These are phyloP conservation scores for Postia placenta DNA, from an alignment of 768 basidiomycete genomes.

Conservation along the genomic window DNA sequence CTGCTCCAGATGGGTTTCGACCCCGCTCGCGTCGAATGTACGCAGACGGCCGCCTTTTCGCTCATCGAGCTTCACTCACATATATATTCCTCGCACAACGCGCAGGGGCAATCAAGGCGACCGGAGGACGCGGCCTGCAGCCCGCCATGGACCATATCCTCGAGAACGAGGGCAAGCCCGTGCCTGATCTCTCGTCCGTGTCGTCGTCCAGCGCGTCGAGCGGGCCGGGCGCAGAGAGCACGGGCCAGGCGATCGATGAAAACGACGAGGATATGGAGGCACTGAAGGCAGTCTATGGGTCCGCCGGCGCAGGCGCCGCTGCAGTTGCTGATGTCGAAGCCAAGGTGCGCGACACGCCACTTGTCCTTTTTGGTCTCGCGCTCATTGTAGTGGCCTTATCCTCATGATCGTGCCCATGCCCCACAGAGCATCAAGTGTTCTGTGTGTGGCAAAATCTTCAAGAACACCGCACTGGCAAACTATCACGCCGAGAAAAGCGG, in stretches of 20 bases:
- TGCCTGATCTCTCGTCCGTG: conserved; percentile 56
- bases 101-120: conserved; percentile 86
- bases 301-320: conserved; percentile 29
- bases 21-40: conserved; percentile 77
- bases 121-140: conserved; percentile 78
- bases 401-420: no score
- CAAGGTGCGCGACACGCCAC: conserved; percentile 56
- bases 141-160: conserved; percentile 88
- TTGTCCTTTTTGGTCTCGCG: neutral
- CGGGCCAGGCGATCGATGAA: conserved; percentile 59
- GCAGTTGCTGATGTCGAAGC: conserved; percentile 46
- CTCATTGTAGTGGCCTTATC: neutral
- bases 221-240: conserved; percentile 22
- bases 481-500: conserved; percentile 95
- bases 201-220: conserved; percentile 18
- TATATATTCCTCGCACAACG: no score
- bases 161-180: conserved; percentile 67
- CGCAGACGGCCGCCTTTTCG: conserved; percentile 22
- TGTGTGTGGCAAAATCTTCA: conserved; percentile 81
- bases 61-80: neutral
- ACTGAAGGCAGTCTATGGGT: conserved; percentile 41
- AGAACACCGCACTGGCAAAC: conserved; percentile 80
- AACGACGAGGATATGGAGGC: conserved; percentile 72
- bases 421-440: conserved; percentile 77
- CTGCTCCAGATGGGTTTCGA: conserved; percentile 88